Conservation (phyloP, 1,284 basidiomycete genomes). For the Uromyces viciae-fabae region DNA sequence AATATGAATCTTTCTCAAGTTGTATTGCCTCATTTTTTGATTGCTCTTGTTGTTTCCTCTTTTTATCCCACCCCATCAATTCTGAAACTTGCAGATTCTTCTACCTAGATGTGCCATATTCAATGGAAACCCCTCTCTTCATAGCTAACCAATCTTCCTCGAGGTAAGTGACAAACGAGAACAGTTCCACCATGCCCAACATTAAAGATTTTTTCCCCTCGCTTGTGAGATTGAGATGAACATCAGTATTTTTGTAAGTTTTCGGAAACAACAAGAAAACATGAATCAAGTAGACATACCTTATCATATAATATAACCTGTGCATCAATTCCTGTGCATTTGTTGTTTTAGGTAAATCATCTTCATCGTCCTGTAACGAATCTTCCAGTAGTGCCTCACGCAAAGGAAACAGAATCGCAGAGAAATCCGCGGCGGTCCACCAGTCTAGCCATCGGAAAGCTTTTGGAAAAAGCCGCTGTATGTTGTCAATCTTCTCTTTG, state of each 20-base stretch:
- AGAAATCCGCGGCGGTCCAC: slow-evolving; percentile 1
- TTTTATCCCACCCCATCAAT: too few relatives aligned
- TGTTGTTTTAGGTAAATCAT: neutral
- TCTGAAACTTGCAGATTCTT: too few relatives aligned
- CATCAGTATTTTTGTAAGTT: too few relatives aligned
- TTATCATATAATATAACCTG: neutral
- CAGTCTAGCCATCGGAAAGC: neutral
- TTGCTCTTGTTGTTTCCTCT: too few relatives aligned
- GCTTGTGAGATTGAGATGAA: neutral
- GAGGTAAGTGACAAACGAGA: neutral
- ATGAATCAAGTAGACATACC: too few relatives aligned
- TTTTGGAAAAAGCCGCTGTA: neutral
- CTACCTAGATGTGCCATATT: too few relatives aligned
- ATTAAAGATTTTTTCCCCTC: neutral
- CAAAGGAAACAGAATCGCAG: too few relatives aligned
- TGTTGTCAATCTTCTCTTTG: slow-evolving; percentile 1
- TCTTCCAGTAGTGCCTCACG: too few relatives aligned
- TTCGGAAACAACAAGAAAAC: too few relatives aligned
- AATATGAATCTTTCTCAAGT: too few relatives aligned
- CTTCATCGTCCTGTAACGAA: neutral
- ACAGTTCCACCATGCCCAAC: neutral
- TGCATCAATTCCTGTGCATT: neutral
- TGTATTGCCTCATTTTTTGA: too few relatives aligned
- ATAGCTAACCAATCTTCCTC: neutral
- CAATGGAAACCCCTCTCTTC: neutral